Percentiles rank a stretch among this genome's conserved stretches.
Conservation (phyloP, 495 filamentous ascomycete species). For the Daldinia concentrica region DNA sequence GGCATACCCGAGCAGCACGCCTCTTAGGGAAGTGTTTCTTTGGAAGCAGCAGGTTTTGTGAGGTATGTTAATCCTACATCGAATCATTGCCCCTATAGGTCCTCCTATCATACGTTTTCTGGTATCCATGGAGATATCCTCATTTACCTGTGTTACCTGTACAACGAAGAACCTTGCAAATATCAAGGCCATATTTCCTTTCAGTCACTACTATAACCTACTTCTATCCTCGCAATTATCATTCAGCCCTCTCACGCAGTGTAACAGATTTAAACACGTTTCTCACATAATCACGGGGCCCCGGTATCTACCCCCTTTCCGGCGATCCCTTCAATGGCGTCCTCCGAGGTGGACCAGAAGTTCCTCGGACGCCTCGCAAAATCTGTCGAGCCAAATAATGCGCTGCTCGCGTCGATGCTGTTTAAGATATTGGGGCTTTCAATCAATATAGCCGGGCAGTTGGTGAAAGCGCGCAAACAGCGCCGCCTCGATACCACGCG, state of each 20-base stretch:
- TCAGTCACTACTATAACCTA: too few relatives aligned
- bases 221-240: background rate
- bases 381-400: constrained; percentile 73
- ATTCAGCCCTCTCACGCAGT: background rate
- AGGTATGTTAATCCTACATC: constrained; percentile 14
- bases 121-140: background rate
- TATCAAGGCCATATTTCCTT: background rate
- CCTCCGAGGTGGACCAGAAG: constrained; percentile 96
- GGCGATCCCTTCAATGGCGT: constrained; percentile 72
- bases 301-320: background rate
- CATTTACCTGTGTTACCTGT: background rate
- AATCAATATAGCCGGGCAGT: constrained; percentile 84
- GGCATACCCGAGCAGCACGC: too few relatives aligned
- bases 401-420: constrained; percentile 78
- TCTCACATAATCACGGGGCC: constrained; percentile 22
- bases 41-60: constrained; percentile 19
- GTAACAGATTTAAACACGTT: background rate
- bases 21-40: background rate
- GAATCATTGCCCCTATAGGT: background rate
- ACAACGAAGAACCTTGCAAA: constrained; percentile 8
- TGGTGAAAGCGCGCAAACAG: constrained; percentile 81
- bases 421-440: constrained; percentile 92
- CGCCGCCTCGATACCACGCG: constrained; percentile 83
- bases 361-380: constrained; percentile 88
- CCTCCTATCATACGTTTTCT: background rate